Base-by-base conservation (phyloP, 2,329 filamentous ascomycete genomes). In the Colletotrichum horii region DNA sequence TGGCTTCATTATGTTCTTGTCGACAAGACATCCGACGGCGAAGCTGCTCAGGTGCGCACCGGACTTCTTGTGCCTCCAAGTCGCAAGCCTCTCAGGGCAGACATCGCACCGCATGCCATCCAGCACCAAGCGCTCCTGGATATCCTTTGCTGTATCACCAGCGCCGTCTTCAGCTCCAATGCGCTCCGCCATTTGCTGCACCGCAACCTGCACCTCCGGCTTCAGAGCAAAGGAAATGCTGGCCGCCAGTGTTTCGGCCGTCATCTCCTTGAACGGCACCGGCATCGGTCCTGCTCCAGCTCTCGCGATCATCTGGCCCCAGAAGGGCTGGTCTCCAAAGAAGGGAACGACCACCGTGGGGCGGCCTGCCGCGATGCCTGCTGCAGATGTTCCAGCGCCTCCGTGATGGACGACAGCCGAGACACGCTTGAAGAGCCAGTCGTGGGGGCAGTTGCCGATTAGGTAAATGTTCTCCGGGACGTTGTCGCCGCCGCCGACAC, bases 291-390 rank as follows among this genome's bases (percentile, higher is more conserved):
- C 92, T 3, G 92, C 92, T 8, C 91, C 91, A 8, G 92, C 91
- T 48, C 85, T 85, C 1, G 89, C 87, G 24, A 93, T 88, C 86
- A 93, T 93, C 11, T 89, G 87, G 3, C 92, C 92, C 92, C 92
- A 93, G 78, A 93, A 93, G 4, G 91, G 89, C 79, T 93, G 92
- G 77, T 92, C 92, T 11, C 92, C 92, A 76, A 93, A 94, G 83
- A 93, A 94, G 0, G 92, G 92, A 0, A 93, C 90, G 26, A 94
- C 90, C 81, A 93, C 90, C 1, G 92, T 93, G 0, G 92, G 92
- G 58, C 87, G 88, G 1, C 88, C 92, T 66, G 87, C 89, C 70
- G 90, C 90, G 12, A 93, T 85, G 2, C 91, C 92, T 22, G 91
- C 91, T 3, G 92, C 92, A 2, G 91, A 93, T 0, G 92, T 93